Evolutionary conservation across 495 filamentous ascomycete species (phyloP).

Genomic region (Penicillium parvum): DNA sequence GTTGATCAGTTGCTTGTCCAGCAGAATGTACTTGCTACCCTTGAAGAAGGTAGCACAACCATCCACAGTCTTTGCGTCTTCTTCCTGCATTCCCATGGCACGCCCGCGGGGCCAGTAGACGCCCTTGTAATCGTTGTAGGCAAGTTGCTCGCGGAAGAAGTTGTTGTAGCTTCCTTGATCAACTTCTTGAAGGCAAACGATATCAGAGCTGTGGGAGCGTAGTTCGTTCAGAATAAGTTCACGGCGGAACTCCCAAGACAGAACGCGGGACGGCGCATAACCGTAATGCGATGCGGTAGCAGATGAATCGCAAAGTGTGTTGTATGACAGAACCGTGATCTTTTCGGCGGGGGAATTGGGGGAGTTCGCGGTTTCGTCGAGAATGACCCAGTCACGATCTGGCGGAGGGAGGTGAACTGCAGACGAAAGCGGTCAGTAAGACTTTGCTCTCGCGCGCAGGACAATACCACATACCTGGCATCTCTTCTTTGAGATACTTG

Average conservation of each 20-base stretch:
- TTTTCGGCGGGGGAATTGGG: conserved; percentile 45
- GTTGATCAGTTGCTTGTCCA: conserved; percentile 90
- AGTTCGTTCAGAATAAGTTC: conserved; percentile 78
- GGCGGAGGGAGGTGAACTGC: conserved; percentile 59
- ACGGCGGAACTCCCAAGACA: conserved; percentile 82
- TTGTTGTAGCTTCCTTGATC: conserved; percentile 86
- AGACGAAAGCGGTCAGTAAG: conserved; percentile 4
- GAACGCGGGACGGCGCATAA: conserved; percentile 72
- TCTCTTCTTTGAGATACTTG: conserved; percentile 72
- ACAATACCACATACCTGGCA: conserved; percentile 60
- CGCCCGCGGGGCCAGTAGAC: conserved; percentile 84
- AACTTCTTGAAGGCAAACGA: conserved; percentile 90
- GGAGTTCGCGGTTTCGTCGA: conserved; percentile 53
- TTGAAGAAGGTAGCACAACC: conserved; percentile 98
- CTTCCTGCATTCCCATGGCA: conserved; percentile 84
- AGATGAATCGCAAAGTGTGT: conserved; percentile 89
- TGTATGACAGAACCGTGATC: conserved; percentile 83
- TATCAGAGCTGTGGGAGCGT: conserved; percentile 73
- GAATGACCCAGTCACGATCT: conserved; percentile 65
- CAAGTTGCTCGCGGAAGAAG: conserved; percentile 77
- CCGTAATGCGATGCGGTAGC: conserved; percentile 81
- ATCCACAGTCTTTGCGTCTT: conserved; percentile 81
- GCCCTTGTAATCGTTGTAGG: conserved; percentile 83
- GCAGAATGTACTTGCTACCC: conserved; percentile 78
- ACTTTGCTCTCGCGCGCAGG: neutral